These are phyloP conservation scores for Yamadazyma dushanensis DNA, from an alignment of 1,139 yeast genomes.

Conservation along the genomic window DNA sequence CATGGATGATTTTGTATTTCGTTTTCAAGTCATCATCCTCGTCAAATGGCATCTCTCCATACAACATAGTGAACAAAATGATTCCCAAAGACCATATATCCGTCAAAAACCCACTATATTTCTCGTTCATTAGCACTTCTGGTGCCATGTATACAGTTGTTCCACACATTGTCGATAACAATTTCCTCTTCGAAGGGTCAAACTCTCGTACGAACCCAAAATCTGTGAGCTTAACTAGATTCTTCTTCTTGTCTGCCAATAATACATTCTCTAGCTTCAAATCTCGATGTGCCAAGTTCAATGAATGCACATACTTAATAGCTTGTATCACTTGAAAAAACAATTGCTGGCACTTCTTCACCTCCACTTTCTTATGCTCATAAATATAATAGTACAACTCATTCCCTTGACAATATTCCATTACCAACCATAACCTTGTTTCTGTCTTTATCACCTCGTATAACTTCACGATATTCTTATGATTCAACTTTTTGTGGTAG, in stretches of 20 bases:
- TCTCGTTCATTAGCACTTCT: constrained; percentile 66
- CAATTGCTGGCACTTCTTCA: constrained; percentile 55
- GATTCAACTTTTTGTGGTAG: constrained; percentile 81
- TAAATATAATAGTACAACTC: constrained; percentile 79
- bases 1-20: constrained; percentile 58
- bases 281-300: constrained; percentile 87
- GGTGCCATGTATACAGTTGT: constrained; percentile 98
- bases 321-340: constrained; percentile 83
- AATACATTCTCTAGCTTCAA: constrained; percentile 83
- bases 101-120: constrained; percentile 77
- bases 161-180: constrained; percentile 86
- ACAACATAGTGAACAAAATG: constrained; percentile 83
- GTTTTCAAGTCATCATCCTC: constrained; percentile 75
- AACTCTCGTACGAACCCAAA: constrained; percentile 92
- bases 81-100: constrained; percentile 95
- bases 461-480: constrained; percentile 79
- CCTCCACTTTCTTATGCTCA: constrained; percentile 51
- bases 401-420: constrained; percentile 89
- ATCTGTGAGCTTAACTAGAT: constrained; percentile 72
- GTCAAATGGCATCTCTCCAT: constrained; percentile 90
- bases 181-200: constrained; percentile 48
- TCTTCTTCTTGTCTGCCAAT: constrained; percentile 62
- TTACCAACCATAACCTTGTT: constrained; percentile 76
- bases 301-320: constrained; percentile 78
- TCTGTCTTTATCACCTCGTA: constrained; percentile 88